Percentiles rank a stretch among this genome's conserved stretches.
Conservation (phyloP, 2,329 filamentous ascomycete species). For the Botrytis squamosa region DNA sequence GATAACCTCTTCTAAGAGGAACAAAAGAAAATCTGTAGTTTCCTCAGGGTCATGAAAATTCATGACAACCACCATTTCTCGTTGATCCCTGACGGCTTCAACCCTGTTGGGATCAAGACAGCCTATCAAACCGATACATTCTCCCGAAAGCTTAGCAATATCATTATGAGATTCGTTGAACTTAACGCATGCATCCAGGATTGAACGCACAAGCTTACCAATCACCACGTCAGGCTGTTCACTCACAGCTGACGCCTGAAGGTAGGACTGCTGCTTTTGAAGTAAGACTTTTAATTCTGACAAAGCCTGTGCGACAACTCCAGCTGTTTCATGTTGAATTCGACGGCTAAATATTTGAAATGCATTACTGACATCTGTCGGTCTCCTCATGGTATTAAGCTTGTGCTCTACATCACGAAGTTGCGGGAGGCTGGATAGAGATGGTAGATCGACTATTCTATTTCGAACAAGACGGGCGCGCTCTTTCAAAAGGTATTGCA, state of each 20-base stretch:
- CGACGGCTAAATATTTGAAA: slow-evolving; percentile 72
- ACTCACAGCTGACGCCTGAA: slow-evolving; percentile 76
- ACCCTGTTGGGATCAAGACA: slow-evolving; percentile 89
- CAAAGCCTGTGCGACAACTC: slow-evolving; percentile 80
- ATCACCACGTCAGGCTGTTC: slow-evolving; percentile 81
- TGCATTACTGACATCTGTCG: slow-evolving; percentile 63
- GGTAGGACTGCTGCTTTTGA: slow-evolving; percentile 67
- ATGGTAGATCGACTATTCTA: slow-evolving; percentile 74
- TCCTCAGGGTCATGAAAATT: slow-evolving; percentile 82
- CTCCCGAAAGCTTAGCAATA: slow-evolving; percentile 72
- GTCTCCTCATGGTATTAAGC: slow-evolving; percentile 62
- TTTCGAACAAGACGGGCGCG: slow-evolving; percentile 54
- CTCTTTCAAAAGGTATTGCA: slow-evolving; percentile 48
- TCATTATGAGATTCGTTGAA: slow-evolving; percentile 67
- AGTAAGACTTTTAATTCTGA: slow-evolving; percentile 75
- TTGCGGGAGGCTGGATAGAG: slow-evolving; percentile 66
- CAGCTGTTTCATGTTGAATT: slow-evolving; percentile 77
- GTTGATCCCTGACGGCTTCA: slow-evolving; percentile 74
- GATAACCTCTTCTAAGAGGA: slow-evolving; percentile 80
- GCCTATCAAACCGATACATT: slow-evolving; percentile 84
- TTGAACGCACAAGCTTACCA: slow-evolving; percentile 66
- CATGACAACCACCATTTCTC: slow-evolving; percentile 79
- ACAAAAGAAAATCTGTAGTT: slow-evolving; percentile 80
- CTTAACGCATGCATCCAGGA: slow-evolving; percentile 82
- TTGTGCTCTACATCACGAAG: slow-evolving; percentile 66